Conservation (phyloP, 331 rosid genomes). For the Malus hybrid region DNA sequence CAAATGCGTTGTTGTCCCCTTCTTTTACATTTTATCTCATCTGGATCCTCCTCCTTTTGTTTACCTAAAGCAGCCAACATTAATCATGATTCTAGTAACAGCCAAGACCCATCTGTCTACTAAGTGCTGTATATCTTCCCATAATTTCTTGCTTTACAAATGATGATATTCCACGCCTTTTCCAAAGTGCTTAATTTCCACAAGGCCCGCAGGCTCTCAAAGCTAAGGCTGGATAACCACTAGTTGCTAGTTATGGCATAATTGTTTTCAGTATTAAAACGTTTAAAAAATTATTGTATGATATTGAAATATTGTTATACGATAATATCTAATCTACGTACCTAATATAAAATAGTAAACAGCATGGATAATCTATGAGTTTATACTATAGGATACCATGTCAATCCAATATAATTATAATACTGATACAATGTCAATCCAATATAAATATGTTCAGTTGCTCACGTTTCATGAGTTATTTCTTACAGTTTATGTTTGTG, state of each 20-base stretch:
- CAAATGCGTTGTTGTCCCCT: too few relatives aligned
- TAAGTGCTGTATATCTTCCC: constrained; percentile 28
- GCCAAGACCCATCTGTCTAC: constrained; percentile 30
- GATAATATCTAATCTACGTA: too few relatives aligned
- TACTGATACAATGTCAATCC: too few relatives aligned
- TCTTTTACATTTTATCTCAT: constrained; percentile 3
- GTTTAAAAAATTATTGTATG: too few relatives aligned
- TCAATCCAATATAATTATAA: too few relatives aligned
- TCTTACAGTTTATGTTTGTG: not conserved
- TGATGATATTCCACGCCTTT: constrained; percentile 29
- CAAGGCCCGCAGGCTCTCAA: constrained; percentile 13
- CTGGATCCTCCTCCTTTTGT: constrained; percentile 19
- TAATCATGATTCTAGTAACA: constrained; percentile 36
- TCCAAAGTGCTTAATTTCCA: constrained; percentile 18
- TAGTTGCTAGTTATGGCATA: not conserved
- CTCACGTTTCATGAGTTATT: not conserved
- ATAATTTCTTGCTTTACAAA: constrained; percentile 31
- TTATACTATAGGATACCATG: too few relatives aligned
- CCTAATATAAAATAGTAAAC: too few relatives aligned
- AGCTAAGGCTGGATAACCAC: not conserved
- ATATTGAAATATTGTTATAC: too few relatives aligned
- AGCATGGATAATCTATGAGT: too few relatives aligned
- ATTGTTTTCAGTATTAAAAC: not conserved
- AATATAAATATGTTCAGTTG: not conserved
- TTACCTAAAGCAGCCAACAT: constrained; percentile 10